Conservation (phyloP, 2,329 filamentous ascomycete species). For the Pestalotiopsis sp. region DNA sequence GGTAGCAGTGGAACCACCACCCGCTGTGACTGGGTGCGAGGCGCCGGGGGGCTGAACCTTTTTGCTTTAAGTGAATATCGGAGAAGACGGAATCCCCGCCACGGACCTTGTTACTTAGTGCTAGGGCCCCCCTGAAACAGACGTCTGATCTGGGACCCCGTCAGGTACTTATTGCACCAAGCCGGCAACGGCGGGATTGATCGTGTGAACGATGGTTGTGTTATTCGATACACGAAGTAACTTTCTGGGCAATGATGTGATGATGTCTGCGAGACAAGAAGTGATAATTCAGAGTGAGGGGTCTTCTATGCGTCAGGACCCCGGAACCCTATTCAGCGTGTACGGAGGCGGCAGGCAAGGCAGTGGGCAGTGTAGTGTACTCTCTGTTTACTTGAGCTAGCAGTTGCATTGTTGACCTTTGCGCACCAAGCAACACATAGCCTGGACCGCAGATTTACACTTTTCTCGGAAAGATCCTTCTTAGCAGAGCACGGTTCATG, state of each 20-base stretch:
- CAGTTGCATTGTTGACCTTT: not conserved
- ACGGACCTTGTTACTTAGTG: not conserved
- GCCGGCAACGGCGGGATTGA: not conserved
- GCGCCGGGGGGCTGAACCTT: not conserved
- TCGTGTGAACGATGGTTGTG: not conserved
- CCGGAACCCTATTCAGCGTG: not conserved
- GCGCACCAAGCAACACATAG: not conserved
- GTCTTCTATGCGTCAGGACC: not conserved
- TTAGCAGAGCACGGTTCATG: not conserved
- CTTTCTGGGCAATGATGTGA: not conserved
- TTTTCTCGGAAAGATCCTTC: not conserved
- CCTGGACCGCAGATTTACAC: not conserved
- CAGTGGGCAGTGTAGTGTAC: not conserved
- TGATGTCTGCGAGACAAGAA: not conserved
- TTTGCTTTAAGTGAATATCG: constrained; percentile 6
- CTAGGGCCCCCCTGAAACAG: constrained; percentile 7
- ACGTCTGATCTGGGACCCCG: not conserved
- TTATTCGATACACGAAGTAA: not conserved
- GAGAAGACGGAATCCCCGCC: constrained; percentile 1
- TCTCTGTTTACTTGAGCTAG: not conserved
- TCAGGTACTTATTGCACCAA: not conserved
- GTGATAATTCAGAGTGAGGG: not conserved
- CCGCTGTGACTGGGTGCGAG: not conserved
- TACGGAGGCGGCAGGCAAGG: not conserved
- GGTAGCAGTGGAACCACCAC: not conserved